These are phyloP conservation scores for Citrullus colocynthis DNA, from an alignment of 306 rosid species.

Conservation along the genomic window DNA sequence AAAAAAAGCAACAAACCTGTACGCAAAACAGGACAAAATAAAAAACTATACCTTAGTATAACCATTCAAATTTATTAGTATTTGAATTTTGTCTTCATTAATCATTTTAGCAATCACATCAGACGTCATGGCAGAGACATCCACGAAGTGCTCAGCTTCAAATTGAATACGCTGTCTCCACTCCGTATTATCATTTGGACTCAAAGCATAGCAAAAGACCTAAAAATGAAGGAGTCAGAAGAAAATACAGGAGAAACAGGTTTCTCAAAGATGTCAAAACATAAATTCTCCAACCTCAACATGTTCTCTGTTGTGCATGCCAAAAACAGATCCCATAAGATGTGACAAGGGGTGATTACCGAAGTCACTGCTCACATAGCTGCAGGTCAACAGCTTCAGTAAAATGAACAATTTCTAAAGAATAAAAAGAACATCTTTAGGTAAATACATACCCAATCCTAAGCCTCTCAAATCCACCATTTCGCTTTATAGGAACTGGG, in stretches of 20 bases:
- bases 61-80: slow-evolving; percentile 89
- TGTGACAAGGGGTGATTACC: slow-evolving; percentile 74
- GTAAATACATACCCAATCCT: slow-evolving; percentile 65
- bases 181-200: slow-evolving; percentile 84
- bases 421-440: background rate
- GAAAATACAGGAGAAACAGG: background rate
- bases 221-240: slow-evolving; percentile 12
- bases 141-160: slow-evolving; percentile 83
- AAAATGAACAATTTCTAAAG: background rate
- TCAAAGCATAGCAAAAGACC: slow-evolving; percentile 95
- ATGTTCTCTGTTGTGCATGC: slow-evolving; percentile 75
- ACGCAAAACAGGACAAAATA: background rate
- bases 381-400: slow-evolving; percentile 14
- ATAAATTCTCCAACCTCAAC: slow-evolving; percentile 50
- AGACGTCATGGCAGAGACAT: slow-evolving; percentile 84
- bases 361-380: slow-evolving; percentile 55
- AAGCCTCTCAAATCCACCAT: slow-evolving; percentile 59
- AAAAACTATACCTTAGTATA: slow-evolving; percentile 71
- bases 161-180: slow-evolving; percentile 92
- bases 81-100: slow-evolving; percentile 69
- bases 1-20: background rate
- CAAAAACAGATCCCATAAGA: slow-evolving; percentile 94
- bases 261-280: background rate
- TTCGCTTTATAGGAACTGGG: slow-evolving; percentile 43
- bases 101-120: slow-evolving; percentile 86